Conservation (phyloP, 768 basidiomycete genomes). For the Boletus pseudopeckii region DNA sequence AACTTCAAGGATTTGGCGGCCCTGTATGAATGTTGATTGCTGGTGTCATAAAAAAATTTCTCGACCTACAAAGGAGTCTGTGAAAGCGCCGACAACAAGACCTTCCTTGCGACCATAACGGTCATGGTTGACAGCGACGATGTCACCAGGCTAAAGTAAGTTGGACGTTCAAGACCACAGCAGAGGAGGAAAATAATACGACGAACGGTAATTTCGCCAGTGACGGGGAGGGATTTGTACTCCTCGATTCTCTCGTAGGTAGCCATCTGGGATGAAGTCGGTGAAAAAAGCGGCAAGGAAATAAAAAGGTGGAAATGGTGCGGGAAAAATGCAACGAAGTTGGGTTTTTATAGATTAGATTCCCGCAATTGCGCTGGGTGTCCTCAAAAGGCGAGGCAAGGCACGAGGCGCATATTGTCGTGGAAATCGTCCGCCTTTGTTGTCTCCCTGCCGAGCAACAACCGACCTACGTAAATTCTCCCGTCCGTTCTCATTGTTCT, state of each 20-base stretch:
- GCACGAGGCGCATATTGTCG: conserved; percentile 45
- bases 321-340: conserved; percentile 22
- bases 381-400: conserved; percentile 41
- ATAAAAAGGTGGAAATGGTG: conserved; percentile 26
- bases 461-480: conserved; percentile 10
- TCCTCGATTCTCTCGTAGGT: conserved; percentile 35
- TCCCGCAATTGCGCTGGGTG: conserved; percentile 19
- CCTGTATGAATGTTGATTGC: conserved; percentile 40
- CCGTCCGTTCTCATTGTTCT: conserved; percentile 3
- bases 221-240: conserved; percentile 20
- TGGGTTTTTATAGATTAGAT: conserved; percentile 53
- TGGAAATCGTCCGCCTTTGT: conserved; percentile 24
- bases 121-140: conserved; percentile 72
- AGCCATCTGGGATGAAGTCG: conserved; percentile 35
- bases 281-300: conserved; percentile 21
- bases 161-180: background rate
- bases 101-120: conserved; percentile 67
- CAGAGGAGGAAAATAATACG: background rate
- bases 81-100: conserved; percentile 71
- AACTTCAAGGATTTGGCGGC: conserved; percentile 78
- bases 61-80: conserved; percentile 61
- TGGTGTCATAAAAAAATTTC: background rate
- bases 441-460: conserved; percentile 11
- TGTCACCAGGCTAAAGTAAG: conserved; percentile 62
- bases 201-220: conserved; percentile 38